Conservation (phyloP, 2,329 filamentous ascomycete species). For the Epichloe scottii region DNA sequence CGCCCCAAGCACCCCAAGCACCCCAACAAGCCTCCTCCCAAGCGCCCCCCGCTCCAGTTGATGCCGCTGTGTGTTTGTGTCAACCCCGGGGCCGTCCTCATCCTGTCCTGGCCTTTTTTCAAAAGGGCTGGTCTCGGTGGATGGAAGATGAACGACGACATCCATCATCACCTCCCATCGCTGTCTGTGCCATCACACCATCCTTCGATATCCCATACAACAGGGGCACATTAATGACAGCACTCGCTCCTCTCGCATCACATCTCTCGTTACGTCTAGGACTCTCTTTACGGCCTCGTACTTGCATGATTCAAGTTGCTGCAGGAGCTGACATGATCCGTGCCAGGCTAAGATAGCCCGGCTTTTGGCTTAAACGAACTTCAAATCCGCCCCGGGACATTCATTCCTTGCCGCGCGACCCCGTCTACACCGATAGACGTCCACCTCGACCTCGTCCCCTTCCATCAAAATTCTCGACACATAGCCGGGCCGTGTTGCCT, state of each 20-base stretch:
- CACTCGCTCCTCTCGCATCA: neutral
- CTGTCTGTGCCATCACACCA: neutral
- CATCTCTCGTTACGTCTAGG: neutral
- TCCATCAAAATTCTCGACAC: neutral
- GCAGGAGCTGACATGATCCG: constrained; percentile 10
- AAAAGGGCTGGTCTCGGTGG: too few relatives aligned
- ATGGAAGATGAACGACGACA: too few relatives aligned
- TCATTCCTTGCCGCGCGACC: neutral
- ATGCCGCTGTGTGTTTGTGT: too few relatives aligned
- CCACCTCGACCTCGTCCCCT: neutral
- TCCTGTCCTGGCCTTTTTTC: too few relatives aligned
- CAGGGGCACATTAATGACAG: neutral
- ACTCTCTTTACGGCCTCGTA: neutral
- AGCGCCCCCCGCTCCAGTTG: too few relatives aligned
- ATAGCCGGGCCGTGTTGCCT: neutral
- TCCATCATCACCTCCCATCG: too few relatives aligned
- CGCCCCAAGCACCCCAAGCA: too few relatives aligned
- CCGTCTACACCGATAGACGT: neutral
- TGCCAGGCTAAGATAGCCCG: constrained; percentile 4
- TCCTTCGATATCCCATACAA: neutral
- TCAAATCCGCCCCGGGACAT: neutral
- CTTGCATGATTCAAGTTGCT: neutral
- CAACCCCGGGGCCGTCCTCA: too few relatives aligned
- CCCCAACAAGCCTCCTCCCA: too few relatives aligned
- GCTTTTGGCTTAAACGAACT: neutral